Evolutionary conservation across 2,329 filamentous ascomycete species (phyloP).

Genomic region (Monosporascus sp.): DNA sequence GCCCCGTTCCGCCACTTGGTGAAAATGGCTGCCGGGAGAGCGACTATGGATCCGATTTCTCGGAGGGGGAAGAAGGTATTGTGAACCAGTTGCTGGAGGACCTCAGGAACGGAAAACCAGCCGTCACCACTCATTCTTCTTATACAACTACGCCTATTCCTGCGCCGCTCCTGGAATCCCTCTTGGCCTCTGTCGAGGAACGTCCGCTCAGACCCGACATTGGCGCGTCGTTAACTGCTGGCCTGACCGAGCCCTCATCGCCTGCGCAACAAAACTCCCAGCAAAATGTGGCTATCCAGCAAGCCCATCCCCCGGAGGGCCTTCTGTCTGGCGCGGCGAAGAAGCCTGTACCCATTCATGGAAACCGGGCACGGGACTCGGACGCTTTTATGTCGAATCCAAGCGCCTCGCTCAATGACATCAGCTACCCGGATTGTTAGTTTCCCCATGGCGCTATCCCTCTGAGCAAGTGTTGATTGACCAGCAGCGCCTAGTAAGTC

Average conservation of each 20-base stretch:
- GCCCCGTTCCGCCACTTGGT: not conserved
- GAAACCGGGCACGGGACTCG: not conserved
- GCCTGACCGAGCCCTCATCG: not conserved
- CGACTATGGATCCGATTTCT: conserved; percentile 30
- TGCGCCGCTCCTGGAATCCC: not conserved
- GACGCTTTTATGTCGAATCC: not conserved
- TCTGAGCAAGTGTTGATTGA: conserved; percentile 52
- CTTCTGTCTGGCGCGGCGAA: conserved; percentile 1
- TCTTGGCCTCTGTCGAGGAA: not conserved
- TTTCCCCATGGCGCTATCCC: conserved; percentile 6
- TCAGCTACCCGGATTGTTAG: conserved; percentile 51
- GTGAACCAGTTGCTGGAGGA: conserved; percentile 22
- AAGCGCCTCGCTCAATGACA: conserved; percentile 16
- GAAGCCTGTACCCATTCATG: not conserved
- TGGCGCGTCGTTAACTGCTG: not conserved
- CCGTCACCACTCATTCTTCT: not conserved
- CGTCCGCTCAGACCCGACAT: not conserved
- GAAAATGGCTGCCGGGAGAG: conserved; percentile 12
- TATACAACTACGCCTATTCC: not conserved
- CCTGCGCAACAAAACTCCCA: not conserved
- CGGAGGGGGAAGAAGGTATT: conserved; percentile 23
- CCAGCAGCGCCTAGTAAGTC: conserved; percentile 57
- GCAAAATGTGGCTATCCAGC: not conserved
- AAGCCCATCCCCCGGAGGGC: not conserved
- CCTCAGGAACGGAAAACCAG: conserved; percentile 1